Percentiles rank a stretch among this genome's conserved stretches.
phyloP scores from a whole-genome alignment of 495 filamentous ascomycete species.

The Penicillium silybi region DNA sequence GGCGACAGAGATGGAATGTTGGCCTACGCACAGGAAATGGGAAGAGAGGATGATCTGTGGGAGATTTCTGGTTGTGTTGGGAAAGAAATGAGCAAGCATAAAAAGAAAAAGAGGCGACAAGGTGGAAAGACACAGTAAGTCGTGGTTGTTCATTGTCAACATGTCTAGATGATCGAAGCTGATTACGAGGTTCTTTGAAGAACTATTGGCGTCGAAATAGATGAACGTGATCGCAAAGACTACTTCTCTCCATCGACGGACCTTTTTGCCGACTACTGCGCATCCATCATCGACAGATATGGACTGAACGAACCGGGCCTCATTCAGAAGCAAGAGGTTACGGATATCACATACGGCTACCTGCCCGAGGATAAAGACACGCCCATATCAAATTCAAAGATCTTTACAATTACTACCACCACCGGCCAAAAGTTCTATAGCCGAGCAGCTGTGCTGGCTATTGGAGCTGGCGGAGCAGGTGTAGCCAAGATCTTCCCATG shows the following conservation, averaged over 20 bases:
- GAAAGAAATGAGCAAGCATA: conserved; percentile 61
- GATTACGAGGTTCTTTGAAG: conserved; percentile 2
- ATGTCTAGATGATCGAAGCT: not conserved
- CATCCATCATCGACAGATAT: conserved; percentile 50
- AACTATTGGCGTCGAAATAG: conserved; percentile 43
- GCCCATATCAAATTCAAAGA: conserved; percentile 22
- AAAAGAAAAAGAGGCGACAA: conserved; percentile 53
- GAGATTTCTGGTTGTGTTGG: conserved; percentile 60
- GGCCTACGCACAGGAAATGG: conserved; percentile 52
- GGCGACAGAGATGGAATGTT: conserved; percentile 60
- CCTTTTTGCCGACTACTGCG: conserved; percentile 56
- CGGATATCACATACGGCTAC: conserved; percentile 48
- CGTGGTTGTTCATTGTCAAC: not conserved
- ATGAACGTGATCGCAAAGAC: conserved; percentile 62
- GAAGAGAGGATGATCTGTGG: conserved; percentile 46
- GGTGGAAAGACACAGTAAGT: conserved; percentile 28
- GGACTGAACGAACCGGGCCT: conserved; percentile 38
- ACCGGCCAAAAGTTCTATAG: conserved; percentile 44
- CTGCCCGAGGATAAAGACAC: conserved; percentile 11
- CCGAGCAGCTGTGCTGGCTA: conserved; percentile 52
- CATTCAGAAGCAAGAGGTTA: conserved; percentile 46
- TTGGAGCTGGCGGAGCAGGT: conserved; percentile 48
- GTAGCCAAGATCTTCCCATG: conserved; percentile 46
- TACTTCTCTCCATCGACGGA: conserved; percentile 57
- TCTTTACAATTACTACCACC: conserved; percentile 52